These are phyloP conservation scores for Colletotrichum chrysophilum DNA, from an alignment of 2,329 filamentous ascomycete genomes.

Conservation along the genomic window DNA sequence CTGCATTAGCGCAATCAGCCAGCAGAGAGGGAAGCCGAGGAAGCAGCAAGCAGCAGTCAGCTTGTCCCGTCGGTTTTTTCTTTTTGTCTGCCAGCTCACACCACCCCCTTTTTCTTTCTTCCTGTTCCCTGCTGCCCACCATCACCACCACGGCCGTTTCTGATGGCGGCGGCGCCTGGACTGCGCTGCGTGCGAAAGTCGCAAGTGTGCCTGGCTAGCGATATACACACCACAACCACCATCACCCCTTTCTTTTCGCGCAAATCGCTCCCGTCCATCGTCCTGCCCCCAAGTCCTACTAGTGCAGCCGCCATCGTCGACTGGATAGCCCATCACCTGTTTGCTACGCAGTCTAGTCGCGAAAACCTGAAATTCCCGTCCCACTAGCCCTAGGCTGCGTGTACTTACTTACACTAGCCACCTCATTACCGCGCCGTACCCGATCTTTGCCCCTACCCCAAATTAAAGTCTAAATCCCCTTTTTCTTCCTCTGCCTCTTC, in stretches of 20 bases:
- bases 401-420: not conserved
- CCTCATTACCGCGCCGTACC: not conserved
- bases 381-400: not conserved
- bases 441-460: not conserved
- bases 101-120: not conserved
- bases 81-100: not conserved
- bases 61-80: not conserved
- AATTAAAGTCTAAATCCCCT: not conserved
- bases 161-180: not conserved
- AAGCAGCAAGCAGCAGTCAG: not conserved
- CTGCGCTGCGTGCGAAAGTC: not conserved
- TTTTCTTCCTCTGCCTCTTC: not conserved
- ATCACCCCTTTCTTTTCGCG: not conserved
- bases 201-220: not conserved
- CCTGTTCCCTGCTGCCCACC: not conserved
- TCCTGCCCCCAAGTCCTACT: not conserved
- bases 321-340: not conserved
- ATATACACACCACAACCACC: not conserved
- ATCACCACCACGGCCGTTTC: not conserved
- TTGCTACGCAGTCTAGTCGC: not conserved
- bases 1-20: constrained; percentile 17
- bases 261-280: not conserved
- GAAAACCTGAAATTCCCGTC: not conserved
- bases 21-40: not conserved
- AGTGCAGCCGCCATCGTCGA: not conserved